Evolutionary conservation across 2,329 filamentous ascomycete species (phyloP).

Genomic region (Septoria petroselini): DNA sequence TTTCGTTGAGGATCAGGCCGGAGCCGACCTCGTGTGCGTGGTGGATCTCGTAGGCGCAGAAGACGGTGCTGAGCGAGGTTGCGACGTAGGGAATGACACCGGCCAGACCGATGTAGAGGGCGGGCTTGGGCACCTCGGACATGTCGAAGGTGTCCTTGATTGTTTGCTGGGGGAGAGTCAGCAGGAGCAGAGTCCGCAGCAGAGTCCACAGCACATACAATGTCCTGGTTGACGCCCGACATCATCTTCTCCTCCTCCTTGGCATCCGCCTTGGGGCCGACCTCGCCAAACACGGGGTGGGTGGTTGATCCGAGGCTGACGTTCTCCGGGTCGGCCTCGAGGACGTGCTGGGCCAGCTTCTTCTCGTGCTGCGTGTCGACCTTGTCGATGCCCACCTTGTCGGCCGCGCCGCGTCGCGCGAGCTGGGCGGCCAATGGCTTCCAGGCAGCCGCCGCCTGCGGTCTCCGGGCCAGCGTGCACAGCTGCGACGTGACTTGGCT

Average conservation of each 20-base stretch:
- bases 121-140: constrained; percentile 46
- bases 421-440: constrained; percentile 37
- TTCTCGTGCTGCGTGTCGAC: constrained; percentile 59
- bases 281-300: constrained; percentile 43
- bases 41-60: constrained; percentile 78
- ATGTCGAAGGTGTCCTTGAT: constrained; percentile 51
- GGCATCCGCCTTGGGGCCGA: constrained; percentile 30
- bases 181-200: background rate
- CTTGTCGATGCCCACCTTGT: constrained; percentile 38
- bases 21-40: constrained; percentile 60
- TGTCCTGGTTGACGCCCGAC: constrained; percentile 43
- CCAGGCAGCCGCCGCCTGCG: constrained; percentile 34
- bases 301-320: constrained; percentile 58
- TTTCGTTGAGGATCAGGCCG: constrained; percentile 63
- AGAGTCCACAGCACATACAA: constrained; percentile 28
- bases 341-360: constrained; percentile 52
- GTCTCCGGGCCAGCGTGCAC: constrained; percentile 40
- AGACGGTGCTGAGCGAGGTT: constrained; percentile 79
- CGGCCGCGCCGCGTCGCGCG: constrained; percentile 23
- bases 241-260: constrained; percentile 42
- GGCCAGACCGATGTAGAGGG: constrained; percentile 51
- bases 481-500: constrained; percentile 44
- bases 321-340: constrained; percentile 58
- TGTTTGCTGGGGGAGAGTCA: constrained; percentile 41
- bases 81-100: constrained; percentile 64